phyloP scores from a whole-genome alignment of 139 green algal species.

The Mesotaenium endlicherianum region DNA sequence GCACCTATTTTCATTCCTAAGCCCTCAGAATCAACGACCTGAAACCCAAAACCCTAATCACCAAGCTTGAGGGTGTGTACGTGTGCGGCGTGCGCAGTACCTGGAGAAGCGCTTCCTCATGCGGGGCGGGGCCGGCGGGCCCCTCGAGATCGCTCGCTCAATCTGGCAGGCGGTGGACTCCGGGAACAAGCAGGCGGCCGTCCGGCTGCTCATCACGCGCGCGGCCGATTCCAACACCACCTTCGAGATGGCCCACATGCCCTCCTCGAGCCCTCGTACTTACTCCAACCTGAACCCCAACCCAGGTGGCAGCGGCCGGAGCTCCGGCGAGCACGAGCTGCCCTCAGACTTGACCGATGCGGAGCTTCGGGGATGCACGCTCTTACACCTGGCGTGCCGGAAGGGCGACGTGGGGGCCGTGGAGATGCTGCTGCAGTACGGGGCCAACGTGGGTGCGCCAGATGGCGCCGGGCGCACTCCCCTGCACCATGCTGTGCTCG shows the following conservation, averaged over 20 bases:
- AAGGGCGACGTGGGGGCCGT: slow-evolving; percentile 17
- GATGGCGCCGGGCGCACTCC: slow-evolving; percentile 31
- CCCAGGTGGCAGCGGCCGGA: background rate
- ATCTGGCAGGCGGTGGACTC: slow-evolving; percentile 22
- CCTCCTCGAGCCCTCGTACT: background rate
- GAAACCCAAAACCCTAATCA: too few species aligned
- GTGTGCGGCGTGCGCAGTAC: background rate
- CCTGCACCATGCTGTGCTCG: slow-evolving; percentile 2
- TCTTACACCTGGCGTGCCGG: slow-evolving; percentile 33
- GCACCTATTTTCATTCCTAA: too few species aligned
- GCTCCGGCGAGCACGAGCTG: background rate
- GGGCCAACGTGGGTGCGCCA: slow-evolving; percentile 22
- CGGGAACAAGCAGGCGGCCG: background rate
- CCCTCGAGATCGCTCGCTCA: background rate
- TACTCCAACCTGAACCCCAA: background rate
- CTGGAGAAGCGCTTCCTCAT: background rate
- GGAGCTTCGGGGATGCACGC: slow-evolving; percentile 18
- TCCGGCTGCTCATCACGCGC: background rate
- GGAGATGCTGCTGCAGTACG: slow-evolving; percentile 43
- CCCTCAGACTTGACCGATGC: background rate
- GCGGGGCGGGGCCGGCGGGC: background rate
- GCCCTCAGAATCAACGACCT: too few species aligned
- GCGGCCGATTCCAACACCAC: slow-evolving; percentile 5
- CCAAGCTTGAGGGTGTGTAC: too few species aligned
- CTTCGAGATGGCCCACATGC: background rate